Evolutionary conservation across 164 flowering plant genomes (phyloP), one percentile per base, ranked within the genome.

Genomic region (Buxus sempervirens): DNA sequence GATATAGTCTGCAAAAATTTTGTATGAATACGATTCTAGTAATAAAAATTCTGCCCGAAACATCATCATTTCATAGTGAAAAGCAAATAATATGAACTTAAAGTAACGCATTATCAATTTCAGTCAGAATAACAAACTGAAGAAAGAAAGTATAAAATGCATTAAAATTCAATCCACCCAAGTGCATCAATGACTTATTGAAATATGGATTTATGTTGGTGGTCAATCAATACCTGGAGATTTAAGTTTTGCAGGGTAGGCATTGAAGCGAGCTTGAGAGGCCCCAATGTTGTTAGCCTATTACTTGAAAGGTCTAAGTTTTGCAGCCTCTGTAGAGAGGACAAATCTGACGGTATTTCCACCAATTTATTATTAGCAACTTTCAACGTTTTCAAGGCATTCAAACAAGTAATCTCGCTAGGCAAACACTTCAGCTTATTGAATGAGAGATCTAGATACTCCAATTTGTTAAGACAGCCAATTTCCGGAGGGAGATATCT

Each of bases 401-500:
- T 83, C 78, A 95, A 80, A 69, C 69, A 57, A 75, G 84, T 70
- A 65, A 95, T 88, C 79, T 92, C 97, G 27, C 70, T 56, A 5
- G 99, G 99, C 75, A 95, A 81, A 63, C 63, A 81, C 82, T 84
- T 89, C 72, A 95, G 77, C 83, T 92, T 92, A 78, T 95, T 95
- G 77, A 87, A 90, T 56, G 98, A 95, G 64, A 92, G 88, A 79
- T 95, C 96, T 36, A 95, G 76, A 73, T 80, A 79, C 85, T 92
- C 96, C 76, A 95, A 81, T 25, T 79, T 89, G 62, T 36, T 73
- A 63, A 95, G 87, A 71, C 81, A 86, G 20, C 90, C 86, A 64
- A 95, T 90, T 80, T 95, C 97, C 24, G 94, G 84, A 55, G 99
- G 99, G 69, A 95, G 90, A 66, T 77, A 90, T 81, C 97, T 91